Evolutionary conservation across 2,329 filamentous ascomycete genomes (phyloP).

Genomic region (Lasiodiplodia gonubiensis): DNA sequence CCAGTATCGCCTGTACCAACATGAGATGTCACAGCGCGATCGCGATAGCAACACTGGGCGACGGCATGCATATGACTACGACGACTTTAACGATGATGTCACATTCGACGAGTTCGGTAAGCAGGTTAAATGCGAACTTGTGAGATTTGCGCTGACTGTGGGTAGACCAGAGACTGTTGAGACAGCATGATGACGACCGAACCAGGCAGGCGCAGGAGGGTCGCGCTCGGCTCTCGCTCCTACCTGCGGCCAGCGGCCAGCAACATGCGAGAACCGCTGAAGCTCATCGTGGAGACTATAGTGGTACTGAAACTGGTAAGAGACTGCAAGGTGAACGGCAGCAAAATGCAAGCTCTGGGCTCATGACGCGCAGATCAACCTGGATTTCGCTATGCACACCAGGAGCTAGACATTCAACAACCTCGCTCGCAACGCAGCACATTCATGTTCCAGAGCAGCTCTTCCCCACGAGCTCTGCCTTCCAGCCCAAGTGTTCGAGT

Average conservation of each 20-base stretch:
- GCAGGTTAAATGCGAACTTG: neutral
- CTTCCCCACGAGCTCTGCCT: constrained; percentile 37
- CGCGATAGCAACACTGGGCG: neutral
- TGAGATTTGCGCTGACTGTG: neutral
- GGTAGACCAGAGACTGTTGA: constrained; percentile 45
- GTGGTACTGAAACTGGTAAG: neutral
- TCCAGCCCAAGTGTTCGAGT: constrained; percentile 51
- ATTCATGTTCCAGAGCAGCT: constrained; percentile 36
- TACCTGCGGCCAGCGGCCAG: constrained; percentile 30
- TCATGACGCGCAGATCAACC: neutral
- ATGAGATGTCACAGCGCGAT: neutral
- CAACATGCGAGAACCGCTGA: neutral
- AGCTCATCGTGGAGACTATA: neutral
- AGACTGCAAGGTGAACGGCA: neutral
- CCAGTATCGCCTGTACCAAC: neutral
- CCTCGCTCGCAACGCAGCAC: constrained; percentile 37
- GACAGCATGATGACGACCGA: constrained; percentile 40
- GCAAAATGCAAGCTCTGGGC: neutral
- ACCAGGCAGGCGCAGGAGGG: constrained; percentile 44
- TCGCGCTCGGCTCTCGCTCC: constrained; percentile 46
- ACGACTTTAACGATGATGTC: neutral
- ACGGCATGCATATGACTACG: neutral
- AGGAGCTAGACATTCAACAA: neutral
- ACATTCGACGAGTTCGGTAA: constrained; percentile 18
- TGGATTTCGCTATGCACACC: neutral